A percentile compares a stretch with the other conserved stretches of the same genome.
These are phyloP conservation scores for Articulospora tetracladia DNA, from an alignment of 495 filamentous ascomycete genomes.

Conservation along the genomic window DNA sequence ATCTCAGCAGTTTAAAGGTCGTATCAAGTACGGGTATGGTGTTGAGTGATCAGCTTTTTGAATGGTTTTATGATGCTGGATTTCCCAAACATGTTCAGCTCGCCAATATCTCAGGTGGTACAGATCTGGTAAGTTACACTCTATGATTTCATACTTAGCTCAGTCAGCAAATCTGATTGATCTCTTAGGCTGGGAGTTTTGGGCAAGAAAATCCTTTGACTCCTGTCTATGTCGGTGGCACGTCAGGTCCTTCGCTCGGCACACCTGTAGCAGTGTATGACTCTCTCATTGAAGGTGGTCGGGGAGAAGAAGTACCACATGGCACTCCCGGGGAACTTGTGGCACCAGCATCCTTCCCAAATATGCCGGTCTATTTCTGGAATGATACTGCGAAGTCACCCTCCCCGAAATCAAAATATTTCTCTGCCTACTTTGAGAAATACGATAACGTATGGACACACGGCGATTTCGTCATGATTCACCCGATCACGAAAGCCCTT, in stretches of 20 bases:
- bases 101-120: slow-evolving; percentile 73
- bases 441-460: slow-evolving; percentile 77
- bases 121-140: slow-evolving; percentile 54
- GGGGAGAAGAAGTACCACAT: slow-evolving; percentile 47
- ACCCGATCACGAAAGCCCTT: slow-evolving; percentile 62
- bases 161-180: not conserved
- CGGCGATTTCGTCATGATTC: slow-evolving; percentile 70
- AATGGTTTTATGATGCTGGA: slow-evolving; percentile 80
- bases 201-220: slow-evolving; percentile 62
- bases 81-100: slow-evolving; percentile 64
- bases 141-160: too few species aligned
- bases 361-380: slow-evolving; percentile 71
- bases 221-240: slow-evolving; percentile 70
- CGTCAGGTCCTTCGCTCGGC: slow-evolving; percentile 60
- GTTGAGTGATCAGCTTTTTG: slow-evolving; percentile 64
- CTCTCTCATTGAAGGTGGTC: slow-evolving; percentile 45
- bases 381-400: slow-evolving; percentile 41
- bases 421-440: slow-evolving; percentile 66
- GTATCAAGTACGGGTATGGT: slow-evolving; percentile 79
- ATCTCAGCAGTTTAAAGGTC: slow-evolving; percentile 52
- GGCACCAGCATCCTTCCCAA: slow-evolving; percentile 64
- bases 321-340: slow-evolving; percentile 74
- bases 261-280: slow-evolving; percentile 66
- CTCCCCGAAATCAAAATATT: slow-evolving; percentile 47
- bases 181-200: slow-evolving; percentile 57